These are phyloP conservation scores for Sclerospora graminicola DNA, from an alignment of 352 stramenopile genomes.

Conservation along the genomic window DNA sequence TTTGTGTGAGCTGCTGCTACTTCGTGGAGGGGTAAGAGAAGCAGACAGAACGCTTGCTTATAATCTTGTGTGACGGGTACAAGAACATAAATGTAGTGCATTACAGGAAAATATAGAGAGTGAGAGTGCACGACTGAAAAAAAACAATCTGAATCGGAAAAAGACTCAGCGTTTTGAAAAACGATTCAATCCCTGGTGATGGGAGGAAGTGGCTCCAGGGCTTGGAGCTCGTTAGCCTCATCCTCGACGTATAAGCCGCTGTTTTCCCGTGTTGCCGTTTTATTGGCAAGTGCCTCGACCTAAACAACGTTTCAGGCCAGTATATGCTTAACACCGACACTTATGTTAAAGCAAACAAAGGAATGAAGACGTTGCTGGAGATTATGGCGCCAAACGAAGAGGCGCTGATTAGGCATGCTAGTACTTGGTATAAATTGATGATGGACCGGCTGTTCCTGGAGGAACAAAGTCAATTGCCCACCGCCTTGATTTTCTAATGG, in stretches of 20 bases:
- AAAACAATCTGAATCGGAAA: slow-evolving; percentile 20
- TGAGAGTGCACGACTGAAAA: slow-evolving; percentile 39
- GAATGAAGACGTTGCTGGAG: no score
- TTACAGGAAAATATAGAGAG: slow-evolving; percentile 44
- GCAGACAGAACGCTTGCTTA: slow-evolving; percentile 54
- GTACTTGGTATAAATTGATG: no score
- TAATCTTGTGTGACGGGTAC: slow-evolving; percentile 57
- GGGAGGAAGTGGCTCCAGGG: slow-evolving; percentile 31
- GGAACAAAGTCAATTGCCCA: slow-evolving; percentile 61
- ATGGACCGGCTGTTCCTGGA: slow-evolving; percentile 70
- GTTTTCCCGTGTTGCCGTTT: slow-evolving; percentile 29
- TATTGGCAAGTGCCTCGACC: slow-evolving; percentile 28
- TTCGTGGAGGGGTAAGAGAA: slow-evolving; percentile 37
- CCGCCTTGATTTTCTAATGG: slow-evolving; percentile 75
- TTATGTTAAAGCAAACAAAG: no score
- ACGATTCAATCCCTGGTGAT: slow-evolving; percentile 52
- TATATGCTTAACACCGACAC: slow-evolving; percentile 51
- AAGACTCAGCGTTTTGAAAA: slow-evolving; percentile 46
- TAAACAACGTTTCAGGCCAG: slow-evolving; percentile 42
- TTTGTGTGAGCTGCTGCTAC: slow-evolving; percentile 64
- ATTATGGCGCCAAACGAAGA: no score
- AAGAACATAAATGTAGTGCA: slow-evolving; percentile 56
- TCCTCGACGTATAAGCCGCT: slow-evolving; percentile 50
- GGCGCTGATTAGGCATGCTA: no score
- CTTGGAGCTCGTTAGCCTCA: slow-evolving; percentile 46